These are phyloP conservation scores for Schrenkiella parvula DNA, from an alignment of 345 rosid genomes.

Conservation along the genomic window DNA sequence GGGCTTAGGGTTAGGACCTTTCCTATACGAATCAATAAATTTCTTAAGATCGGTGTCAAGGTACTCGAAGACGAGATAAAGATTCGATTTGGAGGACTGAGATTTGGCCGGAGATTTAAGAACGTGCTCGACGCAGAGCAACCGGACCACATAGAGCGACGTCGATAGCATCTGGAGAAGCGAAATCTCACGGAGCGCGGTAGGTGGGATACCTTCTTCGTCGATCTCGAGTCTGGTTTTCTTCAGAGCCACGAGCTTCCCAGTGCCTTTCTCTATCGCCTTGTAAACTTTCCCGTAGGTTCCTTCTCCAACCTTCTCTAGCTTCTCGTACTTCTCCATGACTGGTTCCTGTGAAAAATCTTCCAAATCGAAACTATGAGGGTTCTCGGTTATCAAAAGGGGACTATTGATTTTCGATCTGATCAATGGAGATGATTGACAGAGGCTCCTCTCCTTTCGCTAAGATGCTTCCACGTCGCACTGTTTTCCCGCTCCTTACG, in stretches of 20 bases:
- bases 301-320: constrained; percentile 96
- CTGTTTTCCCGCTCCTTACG: constrained; percentile 19
- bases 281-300: constrained; percentile 96
- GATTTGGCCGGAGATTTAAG: constrained; percentile 20
- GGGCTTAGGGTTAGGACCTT: constrained; percentile 69
- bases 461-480: constrained; percentile 21
- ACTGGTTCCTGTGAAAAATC: background rate
- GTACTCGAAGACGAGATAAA: constrained; percentile 86
- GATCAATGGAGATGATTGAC: background rate
- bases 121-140: constrained; percentile 86
- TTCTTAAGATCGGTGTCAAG: constrained; percentile 95
- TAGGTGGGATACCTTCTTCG: constrained; percentile 96
- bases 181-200: constrained; percentile 92
- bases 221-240: constrained; percentile 93
- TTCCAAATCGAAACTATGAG: background rate
- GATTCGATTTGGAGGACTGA: constrained; percentile 49
- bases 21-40: constrained; percentile 73
- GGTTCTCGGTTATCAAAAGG: background rate
- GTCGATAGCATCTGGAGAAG: constrained; percentile 91
- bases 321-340: constrained; percentile 97
- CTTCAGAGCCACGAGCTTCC: constrained; percentile 82
- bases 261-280: constrained; percentile 74
- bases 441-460: background rate
- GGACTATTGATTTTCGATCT: background rate
- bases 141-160: constrained; percentile 82